Conservation (phyloP, 495 filamentous ascomycete genomes). For the Penicillium pancosmium region DNA sequence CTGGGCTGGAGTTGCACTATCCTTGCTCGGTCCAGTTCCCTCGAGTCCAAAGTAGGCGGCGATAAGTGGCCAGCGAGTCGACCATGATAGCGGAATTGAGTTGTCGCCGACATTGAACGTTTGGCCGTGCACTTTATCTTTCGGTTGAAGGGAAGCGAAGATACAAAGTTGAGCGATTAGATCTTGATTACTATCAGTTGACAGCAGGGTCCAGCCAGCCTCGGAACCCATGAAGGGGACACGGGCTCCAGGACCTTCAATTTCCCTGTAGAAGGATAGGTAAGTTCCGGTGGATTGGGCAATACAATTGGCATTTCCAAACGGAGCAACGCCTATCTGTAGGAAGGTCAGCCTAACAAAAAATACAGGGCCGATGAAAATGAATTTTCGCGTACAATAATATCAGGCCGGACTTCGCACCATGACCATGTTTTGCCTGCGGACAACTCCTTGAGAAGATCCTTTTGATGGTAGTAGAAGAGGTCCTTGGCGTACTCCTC, state of each 20-base stretch:
- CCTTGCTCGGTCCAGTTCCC: conserved; percentile 20
- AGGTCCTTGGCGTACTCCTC: conserved; percentile 45
- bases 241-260: conserved; percentile 30
- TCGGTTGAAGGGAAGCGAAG: conserved; percentile 34
- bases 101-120: conserved; percentile 62
- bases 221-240: conserved; percentile 41
- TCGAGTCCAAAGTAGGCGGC: conserved; percentile 38
- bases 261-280: conserved; percentile 37
- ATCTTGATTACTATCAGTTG: conserved; percentile 43
- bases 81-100: conserved; percentile 35
- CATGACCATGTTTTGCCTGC: conserved; percentile 45
- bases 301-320: conserved; percentile 11
- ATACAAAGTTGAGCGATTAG: conserved; percentile 46
- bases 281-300: conserved; percentile 42
- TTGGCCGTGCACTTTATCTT: conserved; percentile 51
- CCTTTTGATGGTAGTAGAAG: conserved; percentile 52
- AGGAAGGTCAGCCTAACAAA: conserved; percentile 1
- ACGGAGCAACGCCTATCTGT: conserved; percentile 29
- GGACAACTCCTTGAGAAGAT: conserved; percentile 36
- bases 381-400: conserved; percentile 43
- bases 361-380: not conserved
- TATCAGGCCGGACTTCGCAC: conserved; percentile 49
- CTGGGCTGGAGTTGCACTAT: not conserved
- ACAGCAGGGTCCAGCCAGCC: conserved; percentile 21
- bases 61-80: conserved; percentile 22